Evolutionary conservation across 495 filamentous ascomycete genomes (phyloP), one percentile per base, ranked within the genome.

Genomic region (Annulohypoxylon moriforme): DNA sequence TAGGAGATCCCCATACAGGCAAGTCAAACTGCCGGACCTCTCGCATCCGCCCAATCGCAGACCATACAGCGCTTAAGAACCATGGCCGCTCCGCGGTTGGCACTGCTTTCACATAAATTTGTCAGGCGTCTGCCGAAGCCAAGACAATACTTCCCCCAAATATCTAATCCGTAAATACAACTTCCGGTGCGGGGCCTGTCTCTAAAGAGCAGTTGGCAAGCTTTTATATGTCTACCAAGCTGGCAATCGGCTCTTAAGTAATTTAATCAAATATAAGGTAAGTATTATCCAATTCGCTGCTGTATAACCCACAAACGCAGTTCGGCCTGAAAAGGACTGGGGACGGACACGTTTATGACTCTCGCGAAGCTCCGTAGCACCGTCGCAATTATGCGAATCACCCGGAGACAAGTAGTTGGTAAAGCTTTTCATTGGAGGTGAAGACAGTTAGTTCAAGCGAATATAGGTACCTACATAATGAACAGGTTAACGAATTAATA

Each of bases 131-230:
- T 72, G 69, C 69, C 69, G 69, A 72, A 68, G 69, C 69, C 65
- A 72, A 72, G 69, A 72, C 59, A 59, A 40, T n/a, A 22, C 44
- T 34, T 20, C 46, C 53, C 55, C 60, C 60, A 57, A 68, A 60
- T 34, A 46, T 60, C 29, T 55, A 44, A 60, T 47, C 63, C 58
- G 50, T 64, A 56, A 38, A 64, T 68, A 64, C 69, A 50, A 64
- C 69, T 58, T 58, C 69, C 69, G 69, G 53, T 72, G 69, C 69
- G 69, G 69, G 69, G 69, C 53, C 38, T 72, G 64, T 64, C 69
- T 67, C 18, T 33, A 72, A 72, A 40, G 27, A 67, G 69, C 36
- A 72, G 69, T 46, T 72, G 69, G 3, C 55, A 64, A 64, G 60
- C 60, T n/a, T 53, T 36, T 22, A 33, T 42, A 64, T 46, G 31